Evolutionary conservation across 106 monocot genomes (phyloP), one percentile per base, ranked within the genome.

Genomic region (Dendrobium chrysotoxum): DNA sequence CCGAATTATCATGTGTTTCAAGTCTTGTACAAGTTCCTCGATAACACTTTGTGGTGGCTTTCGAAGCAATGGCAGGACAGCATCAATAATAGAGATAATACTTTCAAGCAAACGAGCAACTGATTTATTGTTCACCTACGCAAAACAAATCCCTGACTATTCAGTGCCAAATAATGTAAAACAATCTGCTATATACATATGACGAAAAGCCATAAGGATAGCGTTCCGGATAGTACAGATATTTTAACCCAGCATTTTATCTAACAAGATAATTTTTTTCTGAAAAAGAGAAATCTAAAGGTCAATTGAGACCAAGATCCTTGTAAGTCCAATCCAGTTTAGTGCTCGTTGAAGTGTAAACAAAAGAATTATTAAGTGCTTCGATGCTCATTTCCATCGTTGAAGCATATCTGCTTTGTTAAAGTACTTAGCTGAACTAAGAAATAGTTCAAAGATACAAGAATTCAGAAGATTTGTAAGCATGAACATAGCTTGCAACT

Each of bases 1-100:
- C 3, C 99, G 89, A 82, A 91, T 80, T 78, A 99, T 95, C 95
- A 99, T 95, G 77, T 95, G 88, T 80, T 88, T 95, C 66, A 99
- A 86, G 39, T 99, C 99, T 77, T 93, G 95, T 39, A 95, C 93
- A 58, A 99, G 99, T 71, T 99, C 99, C n/a, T 89, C 87, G 74
- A 99, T 82, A 77, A 99, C 84, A 85, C 50, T 90, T 61, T 83
- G 87, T 75, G 91, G 91, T 57, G 99, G 99, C 80, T 92, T 99
- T 42, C 95, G 81, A 39, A 99, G 86, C 80, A 95, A 86, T 66
- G 99, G 99, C 41, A 99, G 78, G 75, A 99, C 88, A 83, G 93
- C 82, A 91, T 95, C 91, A 79, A 99, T 90, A 31, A 99, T 85
- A 80, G 87, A 99, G 66, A 99, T 87, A 85, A 95, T 99, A 86